phyloP scores from a whole-genome alignment of 1,284 basidiomycete genomes.

The Boletus smithii region DNA sequence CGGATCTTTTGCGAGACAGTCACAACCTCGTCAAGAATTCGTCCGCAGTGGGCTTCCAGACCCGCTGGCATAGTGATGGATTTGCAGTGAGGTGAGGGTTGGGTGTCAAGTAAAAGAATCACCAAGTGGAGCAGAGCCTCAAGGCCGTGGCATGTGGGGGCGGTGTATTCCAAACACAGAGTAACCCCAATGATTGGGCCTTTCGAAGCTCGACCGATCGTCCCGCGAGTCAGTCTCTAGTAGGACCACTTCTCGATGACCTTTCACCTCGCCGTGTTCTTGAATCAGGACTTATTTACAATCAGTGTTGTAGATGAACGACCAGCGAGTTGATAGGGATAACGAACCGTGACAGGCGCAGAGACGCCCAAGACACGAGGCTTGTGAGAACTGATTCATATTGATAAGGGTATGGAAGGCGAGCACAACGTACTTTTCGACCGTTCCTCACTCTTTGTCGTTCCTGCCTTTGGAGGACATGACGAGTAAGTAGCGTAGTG shows the following conservation, averaged over 20 bases:
- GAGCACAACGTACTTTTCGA: neutral
- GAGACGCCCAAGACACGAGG: constrained; percentile 1
- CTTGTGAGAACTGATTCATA: constrained; percentile 2
- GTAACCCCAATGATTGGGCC: too few relatives aligned
- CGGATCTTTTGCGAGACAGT: neutral
- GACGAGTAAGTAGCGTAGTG: constrained; percentile 1
- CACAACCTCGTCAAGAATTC: neutral
- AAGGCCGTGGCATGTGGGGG: too few relatives aligned
- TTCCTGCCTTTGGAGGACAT: neutral
- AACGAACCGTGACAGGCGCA: too few relatives aligned
- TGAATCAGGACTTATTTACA: too few relatives aligned
- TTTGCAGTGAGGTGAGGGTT: too few relatives aligned
- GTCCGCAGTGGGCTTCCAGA: neutral
- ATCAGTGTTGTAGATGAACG: neutral
- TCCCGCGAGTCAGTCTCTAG: too few relatives aligned
- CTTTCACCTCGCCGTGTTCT: too few relatives aligned
- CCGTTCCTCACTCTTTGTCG: neutral
- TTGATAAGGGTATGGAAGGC: neutral
- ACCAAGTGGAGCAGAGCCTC: too few relatives aligned
- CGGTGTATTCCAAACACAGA: too few relatives aligned
- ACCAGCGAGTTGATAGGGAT: neutral
- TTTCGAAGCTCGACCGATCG: too few relatives aligned
- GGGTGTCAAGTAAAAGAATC: too few relatives aligned
- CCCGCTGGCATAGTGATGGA: neutral
- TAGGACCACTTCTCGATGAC: too few relatives aligned